These are phyloP conservation scores for Gigaspora rosea DNA, from an alignment of 192 early-diverging fungal species.

Conservation along the genomic window DNA sequence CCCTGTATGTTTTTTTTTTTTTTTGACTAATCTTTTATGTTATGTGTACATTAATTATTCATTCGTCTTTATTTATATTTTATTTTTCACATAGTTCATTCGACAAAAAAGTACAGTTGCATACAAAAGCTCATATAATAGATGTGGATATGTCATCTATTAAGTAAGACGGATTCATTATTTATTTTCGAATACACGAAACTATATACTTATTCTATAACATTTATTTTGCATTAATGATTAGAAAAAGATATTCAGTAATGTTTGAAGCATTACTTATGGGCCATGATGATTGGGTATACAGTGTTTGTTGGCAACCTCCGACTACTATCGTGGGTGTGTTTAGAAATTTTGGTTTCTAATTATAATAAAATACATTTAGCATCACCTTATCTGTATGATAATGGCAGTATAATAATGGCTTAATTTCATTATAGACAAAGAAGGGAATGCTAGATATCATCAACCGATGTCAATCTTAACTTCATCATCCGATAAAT, in stretches of 20 bases:
- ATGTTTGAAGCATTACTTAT: conserved; percentile 91
- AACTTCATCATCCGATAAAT: conserved; percentile 90
- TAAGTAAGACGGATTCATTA: not conserved
- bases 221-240: not conserved
- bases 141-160: conserved; percentile 44
- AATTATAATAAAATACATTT: too few species aligned
- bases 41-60: too few species aligned
- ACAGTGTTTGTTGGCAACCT: conserved; percentile 78
- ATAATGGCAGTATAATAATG: too few species aligned
- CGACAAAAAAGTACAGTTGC: conserved; percentile 65
- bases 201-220: not conserved
- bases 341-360: too few species aligned
- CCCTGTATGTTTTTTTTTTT: too few species aligned
- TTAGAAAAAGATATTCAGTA: conserved; percentile 50
- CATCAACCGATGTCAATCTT: conserved; percentile 71
- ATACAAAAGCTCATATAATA: conserved; percentile 82
- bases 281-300: conserved; percentile 97
- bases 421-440: conserved; percentile 25
- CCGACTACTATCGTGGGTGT: conserved; percentile 39
- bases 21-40: too few species aligned
- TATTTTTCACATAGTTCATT: conserved; percentile 37
- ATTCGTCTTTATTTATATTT: conserved; percentile 5
- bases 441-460: conserved; percentile 34
- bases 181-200: not conserved
- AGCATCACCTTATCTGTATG: too few species aligned